Percentiles rank a stretch among this genome's conserved stretches.
These are phyloP conservation scores for Raffaelea albimanens DNA, from an alignment of 2,329 filamentous ascomycete genomes.

Conservation along the genomic window DNA sequence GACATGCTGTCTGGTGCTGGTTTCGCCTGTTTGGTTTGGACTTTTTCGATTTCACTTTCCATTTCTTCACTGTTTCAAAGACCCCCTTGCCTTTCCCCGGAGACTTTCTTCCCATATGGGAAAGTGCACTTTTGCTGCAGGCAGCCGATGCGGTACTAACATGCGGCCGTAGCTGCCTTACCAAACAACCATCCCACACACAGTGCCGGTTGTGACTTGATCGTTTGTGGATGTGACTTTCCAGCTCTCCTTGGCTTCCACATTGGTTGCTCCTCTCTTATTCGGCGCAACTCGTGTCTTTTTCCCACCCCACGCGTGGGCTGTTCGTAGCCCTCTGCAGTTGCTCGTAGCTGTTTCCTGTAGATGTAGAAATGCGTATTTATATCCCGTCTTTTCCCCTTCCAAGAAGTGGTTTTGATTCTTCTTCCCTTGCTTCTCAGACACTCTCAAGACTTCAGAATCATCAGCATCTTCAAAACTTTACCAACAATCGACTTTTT, in stretches of 20 bases:
- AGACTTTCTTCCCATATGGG: neutral
- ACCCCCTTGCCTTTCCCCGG: neutral
- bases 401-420: neutral
- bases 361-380: constrained; percentile 1
- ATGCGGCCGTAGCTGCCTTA: neutral
- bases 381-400: constrained; percentile 1
- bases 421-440: neutral
- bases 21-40: no score
- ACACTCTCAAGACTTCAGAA: neutral
- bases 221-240: no score
- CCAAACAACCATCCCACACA: neutral
- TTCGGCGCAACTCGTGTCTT: neutral
- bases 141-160: neutral
- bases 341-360: neutral
- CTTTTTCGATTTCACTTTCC: no score
- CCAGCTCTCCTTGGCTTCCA: neutral
- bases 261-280: neutral
- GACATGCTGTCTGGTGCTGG: no score
- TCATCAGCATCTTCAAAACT: neutral
- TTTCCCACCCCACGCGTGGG: constrained; percentile 1
- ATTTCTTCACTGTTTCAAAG: no score
- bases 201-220: neutral
- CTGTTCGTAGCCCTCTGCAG: no score
- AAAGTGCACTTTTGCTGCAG: no score
- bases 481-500: neutral